These are phyloP conservation scores for Bothriochloa decipiens DNA, from an alignment of 176 grass and related monocot genomes.

Conservation along the genomic window DNA sequence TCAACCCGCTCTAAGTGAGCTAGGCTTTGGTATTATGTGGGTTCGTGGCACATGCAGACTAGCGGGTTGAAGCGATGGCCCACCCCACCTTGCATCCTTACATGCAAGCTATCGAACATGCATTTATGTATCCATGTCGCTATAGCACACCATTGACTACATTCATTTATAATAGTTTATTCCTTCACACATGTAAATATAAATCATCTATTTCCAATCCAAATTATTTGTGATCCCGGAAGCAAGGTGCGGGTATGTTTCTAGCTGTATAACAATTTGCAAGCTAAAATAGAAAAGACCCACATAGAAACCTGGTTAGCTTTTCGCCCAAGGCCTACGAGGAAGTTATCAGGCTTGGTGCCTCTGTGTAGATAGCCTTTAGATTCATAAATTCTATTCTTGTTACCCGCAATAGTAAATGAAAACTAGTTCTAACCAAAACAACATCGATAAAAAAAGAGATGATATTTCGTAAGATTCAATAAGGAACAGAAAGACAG, in stretches of 20 bases:
- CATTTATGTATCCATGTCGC: background rate
- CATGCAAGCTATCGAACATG: background rate
- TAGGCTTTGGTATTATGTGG: too few relatives aligned
- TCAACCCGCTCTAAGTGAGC: too few relatives aligned
- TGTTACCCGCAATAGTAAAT: slow-evolving; percentile 50
- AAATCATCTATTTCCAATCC: background rate
- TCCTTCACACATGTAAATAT: background rate
- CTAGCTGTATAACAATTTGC: background rate
- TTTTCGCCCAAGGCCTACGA: slow-evolving; percentile 83
- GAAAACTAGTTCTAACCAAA: slow-evolving; percentile 11
- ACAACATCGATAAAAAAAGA: background rate
- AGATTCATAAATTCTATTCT: slow-evolving; percentile 81
- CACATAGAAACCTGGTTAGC: slow-evolving; percentile 73
- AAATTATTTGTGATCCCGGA: background rate
- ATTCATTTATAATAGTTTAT: background rate
- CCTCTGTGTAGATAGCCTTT: slow-evolving; percentile 84
- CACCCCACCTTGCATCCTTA: too few relatives aligned
- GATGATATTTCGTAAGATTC: background rate
- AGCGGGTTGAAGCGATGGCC: too few relatives aligned
- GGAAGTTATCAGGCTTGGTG: slow-evolving; percentile 84
- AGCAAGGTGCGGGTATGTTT: background rate
- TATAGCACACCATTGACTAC: background rate
- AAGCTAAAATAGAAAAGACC: background rate
- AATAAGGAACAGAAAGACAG: background rate
- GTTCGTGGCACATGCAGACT: too few relatives aligned